Conservation (phyloP, 2,329 filamentous ascomycete species). For the Microdochium bolleyi region DNA sequence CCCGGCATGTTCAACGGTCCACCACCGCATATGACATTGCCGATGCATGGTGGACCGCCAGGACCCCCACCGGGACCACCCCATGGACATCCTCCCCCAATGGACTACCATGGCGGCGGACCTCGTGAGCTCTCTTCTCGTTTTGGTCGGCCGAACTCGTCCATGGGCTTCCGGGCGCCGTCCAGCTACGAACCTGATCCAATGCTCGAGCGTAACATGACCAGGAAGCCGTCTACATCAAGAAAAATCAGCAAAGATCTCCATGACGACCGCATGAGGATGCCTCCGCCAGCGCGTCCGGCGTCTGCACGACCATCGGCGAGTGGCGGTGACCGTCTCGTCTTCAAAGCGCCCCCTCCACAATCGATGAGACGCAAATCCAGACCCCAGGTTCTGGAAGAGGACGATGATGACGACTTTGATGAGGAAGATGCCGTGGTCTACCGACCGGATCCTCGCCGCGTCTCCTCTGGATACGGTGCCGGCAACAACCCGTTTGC, state of each 20-base stretch:
- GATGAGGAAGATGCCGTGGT: not conserved
- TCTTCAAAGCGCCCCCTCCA: constrained; percentile 18
- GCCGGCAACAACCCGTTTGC: not conserved
- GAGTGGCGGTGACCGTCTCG: constrained; percentile 6
- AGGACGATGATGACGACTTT: not conserved
- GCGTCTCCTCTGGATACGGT: not conserved
- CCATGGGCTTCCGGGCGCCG: constrained; percentile 26
- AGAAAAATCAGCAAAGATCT: constrained; percentile 25
- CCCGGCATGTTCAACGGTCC: not conserved
- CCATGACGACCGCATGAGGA: constrained; percentile 36
- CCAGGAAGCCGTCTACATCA: constrained; percentile 11
- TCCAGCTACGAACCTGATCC: constrained; percentile 27
- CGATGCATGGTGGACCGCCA: not conserved
- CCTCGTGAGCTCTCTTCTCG: constrained; percentile 11
- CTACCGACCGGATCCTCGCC: not conserved
- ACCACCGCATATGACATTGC: not conserved
- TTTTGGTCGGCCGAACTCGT: constrained; percentile 26
- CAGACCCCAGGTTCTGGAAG: not conserved
- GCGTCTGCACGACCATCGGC: constrained; percentile 19
- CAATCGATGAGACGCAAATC: constrained; percentile 15
- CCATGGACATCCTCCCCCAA: constrained; percentile 6
- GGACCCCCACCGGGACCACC: not conserved
- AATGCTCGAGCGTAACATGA: constrained; percentile 1
- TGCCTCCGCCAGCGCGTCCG: constrained; percentile 37
- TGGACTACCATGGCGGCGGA: constrained; percentile 3